Evolutionary conservation across 1,139 yeast species (phyloP).

Genomic region (Trichomonascaceae sp.): DNA sequence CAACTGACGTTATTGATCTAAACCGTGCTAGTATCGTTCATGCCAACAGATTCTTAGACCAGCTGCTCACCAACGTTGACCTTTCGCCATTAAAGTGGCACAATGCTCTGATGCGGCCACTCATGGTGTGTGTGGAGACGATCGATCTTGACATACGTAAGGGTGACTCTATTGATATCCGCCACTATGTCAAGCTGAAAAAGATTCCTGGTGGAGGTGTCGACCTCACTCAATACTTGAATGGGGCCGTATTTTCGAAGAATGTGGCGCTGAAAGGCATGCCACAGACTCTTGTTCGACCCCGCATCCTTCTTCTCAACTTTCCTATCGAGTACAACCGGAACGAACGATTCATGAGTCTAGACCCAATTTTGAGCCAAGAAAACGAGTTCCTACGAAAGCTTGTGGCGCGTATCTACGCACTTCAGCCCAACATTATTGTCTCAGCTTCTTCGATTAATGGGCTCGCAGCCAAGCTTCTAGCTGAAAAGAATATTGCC

Average conservation of each 20-base stretch:
- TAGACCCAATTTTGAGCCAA: slow-evolving; percentile 77
- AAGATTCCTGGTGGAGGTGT: slow-evolving; percentile 61
- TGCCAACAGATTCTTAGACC: slow-evolving; percentile 37
- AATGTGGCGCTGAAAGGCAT: slow-evolving; percentile 70
- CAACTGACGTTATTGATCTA: slow-evolving; percentile 18
- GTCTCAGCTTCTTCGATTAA: slow-evolving; percentile 73
- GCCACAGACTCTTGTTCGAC: slow-evolving; percentile 50
- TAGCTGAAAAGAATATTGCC: slow-evolving; percentile 67
- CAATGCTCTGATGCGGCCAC: slow-evolving; percentile 32
- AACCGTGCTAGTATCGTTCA: slow-evolving; percentile 31
- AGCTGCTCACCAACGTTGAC: slow-evolving; percentile 47
- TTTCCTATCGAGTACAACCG: slow-evolving; percentile 82
- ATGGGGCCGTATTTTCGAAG: slow-evolving; percentile 80
- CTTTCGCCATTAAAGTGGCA: slow-evolving; percentile 39
- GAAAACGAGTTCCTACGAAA: slow-evolving; percentile 77
- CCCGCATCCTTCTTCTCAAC: slow-evolving; percentile 70
- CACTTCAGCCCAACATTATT: slow-evolving; percentile 61
- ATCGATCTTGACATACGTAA: slow-evolving; percentile 42
- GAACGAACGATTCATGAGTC: slow-evolving; percentile 58
- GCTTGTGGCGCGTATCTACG: slow-evolving; percentile 63
- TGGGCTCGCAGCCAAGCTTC: slow-evolving; percentile 62
- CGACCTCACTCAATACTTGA: slow-evolving; percentile 46
- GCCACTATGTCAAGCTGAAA: slow-evolving; percentile 79
- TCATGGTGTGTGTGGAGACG: slow-evolving; percentile 33
- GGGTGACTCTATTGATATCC: slow-evolving; percentile 70